Evolutionary conservation across 805 yeast genomes (phyloP).

Genomic region (Saturnispora saitoi): DNA sequence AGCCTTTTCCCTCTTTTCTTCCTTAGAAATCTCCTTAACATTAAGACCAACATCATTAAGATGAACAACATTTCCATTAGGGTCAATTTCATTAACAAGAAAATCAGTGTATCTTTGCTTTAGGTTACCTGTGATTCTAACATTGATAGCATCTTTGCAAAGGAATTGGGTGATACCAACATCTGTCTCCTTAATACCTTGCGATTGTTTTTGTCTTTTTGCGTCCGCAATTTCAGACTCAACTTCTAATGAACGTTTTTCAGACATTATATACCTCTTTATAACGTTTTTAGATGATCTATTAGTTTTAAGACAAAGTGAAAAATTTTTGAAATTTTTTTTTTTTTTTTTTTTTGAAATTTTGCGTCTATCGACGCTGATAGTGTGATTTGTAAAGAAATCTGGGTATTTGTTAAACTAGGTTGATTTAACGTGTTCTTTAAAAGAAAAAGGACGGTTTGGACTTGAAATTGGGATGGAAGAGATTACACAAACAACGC

Average conservation of each 20-base stretch:
- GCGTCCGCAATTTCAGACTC: background rate
- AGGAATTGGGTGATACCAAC: conserved; percentile 77
- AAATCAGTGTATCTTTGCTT: conserved; percentile 92
- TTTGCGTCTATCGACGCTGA: no score
- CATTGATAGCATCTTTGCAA: conserved; percentile 13
- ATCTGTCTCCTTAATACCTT: conserved; percentile 55
- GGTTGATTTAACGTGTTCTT: no score
- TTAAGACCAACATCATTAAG: conserved; percentile 65
- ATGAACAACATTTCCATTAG: conserved; percentile 62
- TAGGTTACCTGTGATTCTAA: conserved; percentile 73
- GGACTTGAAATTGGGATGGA: background rate
- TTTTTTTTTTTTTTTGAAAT: background rate
- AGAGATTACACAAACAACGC: conserved; percentile 25
- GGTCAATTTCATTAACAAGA: conserved; percentile 79
- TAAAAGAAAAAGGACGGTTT: no score
- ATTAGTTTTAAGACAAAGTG: background rate
- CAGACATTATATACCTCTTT: background rate
- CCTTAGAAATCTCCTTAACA: conserved; percentile 35
- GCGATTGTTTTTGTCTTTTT: conserved; percentile 1
- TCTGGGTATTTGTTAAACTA: no score
- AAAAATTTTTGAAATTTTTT: conserved; percentile 1
- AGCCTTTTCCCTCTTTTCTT: conserved; percentile 35
- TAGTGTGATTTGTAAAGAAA: no score
- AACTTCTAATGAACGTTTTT: conserved; percentile 1
- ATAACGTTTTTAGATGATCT: background rate